Percentiles rank a stretch among this genome's conserved stretches.
Evolutionary conservation across 1,139 yeast species (phyloP).

Genomic region (Yamadazyma taylorii): DNA sequence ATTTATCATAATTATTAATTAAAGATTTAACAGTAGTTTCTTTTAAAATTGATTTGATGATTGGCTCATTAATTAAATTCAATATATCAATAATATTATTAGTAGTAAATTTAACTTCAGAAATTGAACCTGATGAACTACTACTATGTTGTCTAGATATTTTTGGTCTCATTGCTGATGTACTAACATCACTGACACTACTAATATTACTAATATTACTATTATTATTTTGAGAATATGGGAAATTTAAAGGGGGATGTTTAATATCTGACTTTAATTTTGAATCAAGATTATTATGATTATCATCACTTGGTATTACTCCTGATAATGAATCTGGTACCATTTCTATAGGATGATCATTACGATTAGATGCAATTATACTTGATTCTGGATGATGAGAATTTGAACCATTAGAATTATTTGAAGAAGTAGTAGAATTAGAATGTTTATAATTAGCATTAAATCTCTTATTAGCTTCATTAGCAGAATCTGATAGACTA

Average conservation of each 20-base stretch:
- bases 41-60: constrained; percentile 22
- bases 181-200: constrained; percentile 4
- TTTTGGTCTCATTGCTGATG: not conserved
- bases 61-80: constrained; percentile 24
- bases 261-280: not conserved
- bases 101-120: constrained; percentile 18
- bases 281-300: constrained; percentile 1
- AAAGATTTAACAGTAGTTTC: constrained; percentile 34
- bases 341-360: constrained; percentile 19
- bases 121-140: constrained; percentile 1
- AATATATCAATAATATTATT: constrained; percentile 24
- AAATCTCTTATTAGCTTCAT: constrained; percentile 13
- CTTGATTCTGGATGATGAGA: constrained; percentile 8
- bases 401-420: too few relatives aligned
- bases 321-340: constrained; percentile 15
- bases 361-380: constrained; percentile 15
- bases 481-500: constrained; percentile 19
- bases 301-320: constrained; percentile 5
- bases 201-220: constrained; percentile 1
- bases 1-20: constrained; percentile 22
- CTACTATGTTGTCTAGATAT: not conserved
- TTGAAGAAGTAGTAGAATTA: too few relatives aligned
- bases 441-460: constrained; percentile 9
- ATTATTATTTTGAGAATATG: constrained; percentile 1
- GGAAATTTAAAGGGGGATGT: not conserved